A percentile compares a stretch with the other conserved stretches of the same genome.
Conservation (phyloP, 345 rosid species). For the Salix arbutifolia region DNA sequence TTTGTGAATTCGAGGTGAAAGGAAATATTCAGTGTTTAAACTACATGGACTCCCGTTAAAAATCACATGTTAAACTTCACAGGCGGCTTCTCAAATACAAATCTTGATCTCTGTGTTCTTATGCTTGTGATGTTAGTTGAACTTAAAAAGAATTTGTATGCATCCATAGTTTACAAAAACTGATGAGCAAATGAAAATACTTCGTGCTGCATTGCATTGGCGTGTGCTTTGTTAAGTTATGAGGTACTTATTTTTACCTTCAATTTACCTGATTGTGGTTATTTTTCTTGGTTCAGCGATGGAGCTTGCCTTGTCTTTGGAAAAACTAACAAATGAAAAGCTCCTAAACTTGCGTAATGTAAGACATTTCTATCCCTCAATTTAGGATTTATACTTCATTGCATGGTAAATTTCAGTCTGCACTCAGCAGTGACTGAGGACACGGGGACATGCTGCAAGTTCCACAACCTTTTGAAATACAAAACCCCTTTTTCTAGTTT, state of each 20-base stretch:
- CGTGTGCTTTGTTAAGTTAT: not conserved
- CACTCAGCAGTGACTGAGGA: not conserved
- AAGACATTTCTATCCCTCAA: not conserved
- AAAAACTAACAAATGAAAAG: conserved; percentile 27
- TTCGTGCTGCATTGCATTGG: not conserved
- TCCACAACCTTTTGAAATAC: not conserved
- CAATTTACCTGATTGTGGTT: not conserved
- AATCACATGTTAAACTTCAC: not conserved
- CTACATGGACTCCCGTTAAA: no score
- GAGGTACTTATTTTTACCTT: not conserved
- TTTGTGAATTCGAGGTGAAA: not conserved
- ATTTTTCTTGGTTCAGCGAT: conserved; percentile 17
- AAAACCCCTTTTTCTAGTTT: not conserved
- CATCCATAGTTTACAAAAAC: not conserved
- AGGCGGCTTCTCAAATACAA: not conserved
- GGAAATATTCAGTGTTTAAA: not conserved
- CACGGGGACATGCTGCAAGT: not conserved
- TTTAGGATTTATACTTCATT: not conserved
- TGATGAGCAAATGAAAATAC: not conserved
- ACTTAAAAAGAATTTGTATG: not conserved
- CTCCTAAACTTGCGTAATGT: conserved; percentile 25
- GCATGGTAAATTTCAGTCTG: not conserved
- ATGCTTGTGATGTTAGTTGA: not conserved
- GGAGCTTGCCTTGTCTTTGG: conserved; percentile 33
- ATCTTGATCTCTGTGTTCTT: not conserved